Percentiles rank a stretch among this genome's conserved stretches.
Conservation (phyloP, 1,139 yeast genomes). For the Suzukiozyma palmioleophila region DNA sequence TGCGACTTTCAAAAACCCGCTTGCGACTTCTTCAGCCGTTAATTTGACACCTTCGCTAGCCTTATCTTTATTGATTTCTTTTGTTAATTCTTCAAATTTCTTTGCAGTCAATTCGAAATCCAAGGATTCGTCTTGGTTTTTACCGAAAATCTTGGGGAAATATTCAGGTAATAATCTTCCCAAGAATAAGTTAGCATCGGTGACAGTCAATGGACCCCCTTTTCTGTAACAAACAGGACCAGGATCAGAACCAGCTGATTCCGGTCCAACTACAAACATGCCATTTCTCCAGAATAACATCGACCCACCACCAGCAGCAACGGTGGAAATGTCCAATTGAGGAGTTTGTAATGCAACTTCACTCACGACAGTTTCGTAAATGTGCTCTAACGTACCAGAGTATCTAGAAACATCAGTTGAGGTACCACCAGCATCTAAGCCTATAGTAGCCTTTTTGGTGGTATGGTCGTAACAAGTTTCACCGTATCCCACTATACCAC, state of each 20-base stretch:
- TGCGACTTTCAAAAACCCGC: constrained; percentile 42
- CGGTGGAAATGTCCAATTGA: constrained; percentile 43
- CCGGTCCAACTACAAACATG: constrained; percentile 46
- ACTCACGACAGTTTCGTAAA: constrained; percentile 42
- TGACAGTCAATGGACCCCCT: constrained; percentile 45
- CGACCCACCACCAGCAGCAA: constrained; percentile 48
- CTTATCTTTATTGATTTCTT: constrained; percentile 27
- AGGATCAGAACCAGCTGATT: constrained; percentile 45
- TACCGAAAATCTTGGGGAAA: constrained; percentile 44
- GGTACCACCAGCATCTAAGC: constrained; percentile 48
- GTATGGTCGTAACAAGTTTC: constrained; percentile 35
- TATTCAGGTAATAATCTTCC: constrained; percentile 38
- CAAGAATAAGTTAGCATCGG: constrained; percentile 42
- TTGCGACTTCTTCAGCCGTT: constrained; percentile 39
- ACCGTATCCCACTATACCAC: constrained; percentile 49
- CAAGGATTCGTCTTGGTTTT: constrained; percentile 35
- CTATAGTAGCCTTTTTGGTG: constrained; percentile 34
- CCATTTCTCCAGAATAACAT: constrained; percentile 43
- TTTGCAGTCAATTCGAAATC: constrained; percentile 27
- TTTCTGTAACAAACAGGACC: constrained; percentile 46
- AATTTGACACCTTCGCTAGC: constrained; percentile 16
- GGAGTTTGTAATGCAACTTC: constrained; percentile 43
- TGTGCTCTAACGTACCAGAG: constrained; percentile 36
- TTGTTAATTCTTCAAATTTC: constrained; percentile 31
- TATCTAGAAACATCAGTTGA: constrained; percentile 45